A percentile compares a stretch with the other conserved stretches of the same genome.
Conservation (phyloP, 2,329 filamentous ascomycete genomes). For the Pestalotiopsis sp. region DNA sequence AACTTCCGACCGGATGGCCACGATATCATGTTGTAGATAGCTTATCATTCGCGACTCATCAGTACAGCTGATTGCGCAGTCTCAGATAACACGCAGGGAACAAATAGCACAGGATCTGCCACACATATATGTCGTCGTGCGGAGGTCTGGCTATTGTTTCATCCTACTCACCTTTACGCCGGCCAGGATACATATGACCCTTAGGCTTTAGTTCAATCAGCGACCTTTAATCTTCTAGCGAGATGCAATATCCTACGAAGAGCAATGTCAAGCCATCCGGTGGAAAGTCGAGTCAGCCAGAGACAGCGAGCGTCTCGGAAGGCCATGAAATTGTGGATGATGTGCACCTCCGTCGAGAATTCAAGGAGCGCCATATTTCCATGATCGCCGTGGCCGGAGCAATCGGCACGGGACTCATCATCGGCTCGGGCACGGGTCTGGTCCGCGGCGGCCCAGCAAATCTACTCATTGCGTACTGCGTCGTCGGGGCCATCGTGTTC, state of each 20-base stretch:
- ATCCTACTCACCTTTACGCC: no score
- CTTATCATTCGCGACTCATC: neutral
- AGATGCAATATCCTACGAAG: neutral
- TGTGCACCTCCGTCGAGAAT: neutral
- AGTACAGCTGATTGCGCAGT: neutral
- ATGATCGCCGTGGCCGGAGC: constrained; percentile 6
- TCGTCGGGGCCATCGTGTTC: constrained; percentile 47
- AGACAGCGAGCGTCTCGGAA: neutral
- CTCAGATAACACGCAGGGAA: neutral
- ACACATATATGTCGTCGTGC: no score
- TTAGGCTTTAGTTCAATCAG: neutral
- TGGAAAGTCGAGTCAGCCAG: neutral
- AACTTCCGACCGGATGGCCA: neutral
- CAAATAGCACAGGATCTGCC: no score
- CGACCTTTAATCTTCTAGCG: neutral
- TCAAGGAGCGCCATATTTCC: neutral
- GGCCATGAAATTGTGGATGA: neutral
- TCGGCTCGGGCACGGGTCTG: constrained; percentile 36
- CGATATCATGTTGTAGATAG: neutral
- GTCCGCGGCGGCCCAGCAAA: constrained; percentile 33
- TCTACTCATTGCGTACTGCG: constrained; percentile 45
- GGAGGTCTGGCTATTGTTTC: no score
- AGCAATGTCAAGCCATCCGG: neutral
- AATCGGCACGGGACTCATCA: constrained; percentile 45
- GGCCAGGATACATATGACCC: neutral